Percentiles rank a stretch among this genome's conserved stretches.
Evolutionary conservation across 2,329 filamentous ascomycete species (phyloP).

Genomic region (Ramichloridium luteum): DNA sequence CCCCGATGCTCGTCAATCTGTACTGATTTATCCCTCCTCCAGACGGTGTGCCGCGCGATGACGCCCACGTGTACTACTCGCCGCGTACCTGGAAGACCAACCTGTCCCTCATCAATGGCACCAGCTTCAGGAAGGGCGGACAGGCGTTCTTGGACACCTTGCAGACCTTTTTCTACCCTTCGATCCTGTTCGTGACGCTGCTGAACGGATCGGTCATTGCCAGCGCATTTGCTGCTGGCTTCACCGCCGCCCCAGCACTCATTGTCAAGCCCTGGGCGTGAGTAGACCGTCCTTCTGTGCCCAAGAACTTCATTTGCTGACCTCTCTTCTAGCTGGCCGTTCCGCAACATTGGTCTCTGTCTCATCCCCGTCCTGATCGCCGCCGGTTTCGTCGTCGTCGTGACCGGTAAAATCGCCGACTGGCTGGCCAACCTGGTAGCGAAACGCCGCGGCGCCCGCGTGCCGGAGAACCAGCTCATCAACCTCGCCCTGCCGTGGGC

Average conservation of each 20-base stretch:
- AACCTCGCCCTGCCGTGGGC: conserved; percentile 18
- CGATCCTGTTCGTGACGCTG: conserved; percentile 23
- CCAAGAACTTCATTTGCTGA: neutral
- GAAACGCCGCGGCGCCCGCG: conserved; percentile 15
- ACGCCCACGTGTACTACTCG: conserved; percentile 3
- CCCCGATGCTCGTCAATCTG: neutral
- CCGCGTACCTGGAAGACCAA: conserved; percentile 16
- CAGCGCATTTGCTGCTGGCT: conserved; percentile 16
- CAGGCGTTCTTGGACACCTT: conserved; percentile 20
- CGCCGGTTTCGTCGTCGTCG: conserved; percentile 13
- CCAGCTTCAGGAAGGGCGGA: conserved; percentile 16
- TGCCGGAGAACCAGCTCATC: conserved; percentile 20
- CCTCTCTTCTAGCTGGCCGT: conserved; percentile 12
- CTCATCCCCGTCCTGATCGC: conserved; percentile 17
- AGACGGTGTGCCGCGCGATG: conserved; percentile 11
- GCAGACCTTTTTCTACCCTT: conserved; percentile 22
- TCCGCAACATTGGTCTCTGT: conserved; percentile 15
- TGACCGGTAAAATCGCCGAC: conserved; percentile 19
- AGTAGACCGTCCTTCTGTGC: conserved; percentile 1
- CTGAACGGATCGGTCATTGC: conserved; percentile 22
- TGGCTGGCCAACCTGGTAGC: conserved; percentile 18
- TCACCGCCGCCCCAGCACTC: conserved; percentile 18
- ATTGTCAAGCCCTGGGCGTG: conserved; percentile 15
- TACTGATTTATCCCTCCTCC: neutral
- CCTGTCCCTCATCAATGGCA: conserved; percentile 16